phyloP scores from a whole-genome alignment of 2,329 filamentous ascomycete genomes.

The Huntiella decipiens region DNA sequence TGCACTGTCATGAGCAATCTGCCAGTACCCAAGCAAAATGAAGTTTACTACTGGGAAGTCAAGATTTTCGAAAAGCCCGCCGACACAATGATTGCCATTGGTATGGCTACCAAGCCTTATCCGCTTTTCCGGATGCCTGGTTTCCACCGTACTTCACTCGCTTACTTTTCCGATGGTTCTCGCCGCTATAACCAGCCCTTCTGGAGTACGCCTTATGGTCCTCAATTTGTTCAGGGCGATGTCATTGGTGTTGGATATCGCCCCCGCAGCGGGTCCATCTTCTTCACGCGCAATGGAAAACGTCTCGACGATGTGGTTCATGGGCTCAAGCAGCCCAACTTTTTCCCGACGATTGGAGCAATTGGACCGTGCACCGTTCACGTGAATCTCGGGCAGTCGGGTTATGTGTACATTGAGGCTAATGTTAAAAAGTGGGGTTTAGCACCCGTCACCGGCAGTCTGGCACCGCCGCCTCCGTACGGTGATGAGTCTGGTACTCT shows the following conservation, averaged over 20 bases:
- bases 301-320: conserved; percentile 88
- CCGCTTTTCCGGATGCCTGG: conserved; percentile 85
- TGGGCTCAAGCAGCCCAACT: conserved; percentile 83
- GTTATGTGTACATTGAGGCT: conserved; percentile 96
- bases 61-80: conserved; percentile 98
- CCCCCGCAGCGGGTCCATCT: conserved; percentile 81
- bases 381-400: conserved; percentile 94
- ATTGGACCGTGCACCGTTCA: conserved; percentile 85
- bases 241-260: conserved; percentile 92
- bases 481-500: conserved; percentile 95
- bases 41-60: conserved; percentile 98
- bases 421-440: conserved; percentile 99
- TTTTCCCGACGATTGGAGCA: conserved; percentile 93
- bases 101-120: conserved; percentile 92
- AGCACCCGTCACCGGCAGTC: conserved; percentile 83
- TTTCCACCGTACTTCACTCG: conserved; percentile 80
- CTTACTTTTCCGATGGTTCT: conserved; percentile 73
- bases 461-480: conserved; percentile 89
- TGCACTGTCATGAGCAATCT: conserved; percentile 95
- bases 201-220: conserved; percentile 57
- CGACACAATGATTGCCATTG: conserved; percentile 67
- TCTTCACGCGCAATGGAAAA: conserved; percentile 97
- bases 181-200: conserved; percentile 92
- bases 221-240: conserved; percentile 75
- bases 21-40: conserved; percentile 94